Conservation (phyloP, 208 protist genomes). For the Acanthamoeba sp. region DNA sequence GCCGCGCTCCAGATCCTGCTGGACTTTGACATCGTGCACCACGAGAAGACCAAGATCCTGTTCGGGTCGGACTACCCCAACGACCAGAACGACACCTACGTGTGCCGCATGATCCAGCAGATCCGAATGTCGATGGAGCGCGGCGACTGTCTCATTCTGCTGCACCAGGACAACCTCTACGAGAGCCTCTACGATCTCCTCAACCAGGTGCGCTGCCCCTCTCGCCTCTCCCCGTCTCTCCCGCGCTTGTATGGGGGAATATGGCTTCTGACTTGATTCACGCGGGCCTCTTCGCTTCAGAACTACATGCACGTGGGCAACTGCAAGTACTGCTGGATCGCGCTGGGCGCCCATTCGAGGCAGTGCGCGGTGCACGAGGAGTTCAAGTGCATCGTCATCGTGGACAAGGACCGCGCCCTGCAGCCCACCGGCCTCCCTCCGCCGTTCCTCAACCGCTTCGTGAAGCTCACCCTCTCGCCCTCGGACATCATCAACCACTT, state of each 20-base stretch:
- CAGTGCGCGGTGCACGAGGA: constrained; percentile 81
- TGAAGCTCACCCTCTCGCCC: constrained; percentile 84
- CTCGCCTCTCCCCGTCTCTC: too few relatives aligned
- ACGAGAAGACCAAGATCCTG: constrained; percentile 42
- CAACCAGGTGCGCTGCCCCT: constrained; percentile 79
- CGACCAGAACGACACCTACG: constrained; percentile 73
- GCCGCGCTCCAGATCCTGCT: constrained; percentile 58
- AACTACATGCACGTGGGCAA: constrained; percentile 81
- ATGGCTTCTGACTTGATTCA: neutral
- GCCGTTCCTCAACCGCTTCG: constrained; percentile 87
- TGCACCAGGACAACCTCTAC: constrained; percentile 87
- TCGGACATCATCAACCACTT: neutral
- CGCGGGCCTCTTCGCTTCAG: constrained; percentile 52
- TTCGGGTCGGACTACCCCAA: constrained; percentile 65
- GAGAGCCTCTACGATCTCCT: constrained; percentile 90
- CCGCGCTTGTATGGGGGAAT: too few relatives aligned
- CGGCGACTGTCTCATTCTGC: constrained; percentile 79
- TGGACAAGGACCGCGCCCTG: constrained; percentile 40
- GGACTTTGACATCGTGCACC: constrained; percentile 48
- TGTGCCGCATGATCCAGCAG: constrained; percentile 75
- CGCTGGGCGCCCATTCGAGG: constrained; percentile 76
- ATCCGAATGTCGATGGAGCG: constrained; percentile 85
- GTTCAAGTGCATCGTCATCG: constrained; percentile 84
- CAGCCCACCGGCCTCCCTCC: constrained; percentile 51
- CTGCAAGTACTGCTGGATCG: constrained; percentile 77